Evolutionary conservation across 495 filamentous ascomycete species (phyloP), one percentile per base, ranked within the genome.

Genomic region (Aspergillus egyptiacus): DNA sequence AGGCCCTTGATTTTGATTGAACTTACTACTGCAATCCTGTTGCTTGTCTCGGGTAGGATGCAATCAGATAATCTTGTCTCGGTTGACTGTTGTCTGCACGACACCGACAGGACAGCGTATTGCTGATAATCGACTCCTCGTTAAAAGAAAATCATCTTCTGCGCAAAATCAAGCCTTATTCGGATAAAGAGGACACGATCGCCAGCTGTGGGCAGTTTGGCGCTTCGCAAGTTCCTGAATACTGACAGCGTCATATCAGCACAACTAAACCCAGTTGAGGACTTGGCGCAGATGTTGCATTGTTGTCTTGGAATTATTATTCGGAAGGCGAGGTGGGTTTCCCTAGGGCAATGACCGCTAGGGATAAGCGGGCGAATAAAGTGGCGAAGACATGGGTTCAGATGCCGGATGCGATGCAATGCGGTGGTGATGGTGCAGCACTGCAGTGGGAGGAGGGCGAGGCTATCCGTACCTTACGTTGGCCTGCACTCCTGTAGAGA

Each of bases 261-360:
- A 37, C 14, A 34, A 11, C 53, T 59, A 59, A 54, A 28, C 53
- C 53, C 22, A 34, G 17, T 36, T 43, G n/a, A 42, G 32, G 14
- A 10, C 53, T 59, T 59, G 53, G 57, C 57, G 38, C 53, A 56
- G 37, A 25, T 45, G 22, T 42, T 38, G 57, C 51, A 36, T 36
- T 56, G 50, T 48, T 47, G 46, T n/a, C 39, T 57, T 50, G 36
- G 51, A n/a, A n/a, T n/a, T n/a, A n/a, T n/a, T n/a, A n/a, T n/a
- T n/a, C n/a, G n/a, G n/a, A 41, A 37, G 41, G 22, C 8, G 35
- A 37, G 27, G 35, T 34, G 25, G 27, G 46, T 11, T 28, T 37
- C 19, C 37, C 32, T 43, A 27, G 43, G 35, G 18, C 54, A 40
- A 42, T 43, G 32, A 45, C 27, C 40, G n/a, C n/a, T n/a, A 46